phyloP scores from a whole-genome alignment of 805 yeast species.

The Suhomyces tanzawaensis region DNA sequence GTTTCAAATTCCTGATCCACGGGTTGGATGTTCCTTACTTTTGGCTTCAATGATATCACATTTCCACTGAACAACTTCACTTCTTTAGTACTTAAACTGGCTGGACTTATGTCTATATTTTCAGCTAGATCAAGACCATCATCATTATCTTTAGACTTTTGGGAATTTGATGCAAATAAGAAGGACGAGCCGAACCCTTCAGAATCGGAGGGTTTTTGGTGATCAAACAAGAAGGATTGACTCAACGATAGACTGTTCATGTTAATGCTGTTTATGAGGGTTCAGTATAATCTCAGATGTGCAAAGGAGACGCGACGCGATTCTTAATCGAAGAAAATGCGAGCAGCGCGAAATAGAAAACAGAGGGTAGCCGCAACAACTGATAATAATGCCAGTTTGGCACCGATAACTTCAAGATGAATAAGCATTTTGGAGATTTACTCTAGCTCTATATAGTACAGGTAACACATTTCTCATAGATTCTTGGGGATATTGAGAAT shows the following conservation, averaged over 20 bases:
- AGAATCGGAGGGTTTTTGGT: background rate
- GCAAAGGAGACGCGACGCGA: too few species aligned
- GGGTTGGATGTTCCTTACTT: background rate
- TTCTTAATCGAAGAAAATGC: too few species aligned
- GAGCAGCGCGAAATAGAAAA: too few species aligned
- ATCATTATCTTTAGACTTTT: background rate
- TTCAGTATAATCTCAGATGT: too few species aligned
- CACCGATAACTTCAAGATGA: too few species aligned
- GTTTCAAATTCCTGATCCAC: background rate
- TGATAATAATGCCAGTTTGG: too few species aligned
- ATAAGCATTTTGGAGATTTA: too few species aligned
- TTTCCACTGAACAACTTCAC: constrained; percentile 12
- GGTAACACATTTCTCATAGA: too few species aligned
- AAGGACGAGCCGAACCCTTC: constrained; percentile 2
- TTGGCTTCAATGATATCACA: constrained; percentile 9
- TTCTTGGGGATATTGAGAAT: too few species aligned
- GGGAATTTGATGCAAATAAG: background rate
- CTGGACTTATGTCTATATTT: background rate
- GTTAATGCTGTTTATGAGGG: background rate
- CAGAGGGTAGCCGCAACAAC: too few species aligned
- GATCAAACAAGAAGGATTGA: constrained; percentile 15
- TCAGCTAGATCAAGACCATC: constrained; percentile 1
- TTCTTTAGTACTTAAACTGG: constrained; percentile 3
- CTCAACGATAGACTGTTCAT: constrained; percentile 10
- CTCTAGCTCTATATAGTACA: too few species aligned